Evolutionary conservation across 2,329 filamentous ascomycete genomes (phyloP), one percentile per base, ranked within the genome.

Genomic region (Colletotrichum sp.): DNA sequence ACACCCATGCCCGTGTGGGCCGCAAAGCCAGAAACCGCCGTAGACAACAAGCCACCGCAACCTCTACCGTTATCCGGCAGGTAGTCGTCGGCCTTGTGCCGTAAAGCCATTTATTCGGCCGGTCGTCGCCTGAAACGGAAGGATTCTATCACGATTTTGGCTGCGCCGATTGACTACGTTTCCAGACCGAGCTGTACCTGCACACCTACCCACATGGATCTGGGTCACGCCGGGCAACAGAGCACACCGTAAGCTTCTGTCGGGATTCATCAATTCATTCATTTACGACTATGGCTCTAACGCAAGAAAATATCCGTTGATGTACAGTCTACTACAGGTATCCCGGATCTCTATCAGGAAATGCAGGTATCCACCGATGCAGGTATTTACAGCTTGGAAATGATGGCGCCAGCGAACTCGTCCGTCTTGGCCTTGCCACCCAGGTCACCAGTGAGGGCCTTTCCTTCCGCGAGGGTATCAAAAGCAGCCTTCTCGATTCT

Each of bases 401-500:
- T 98, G 85, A 99, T 98, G 80, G 97, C 96, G 77, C 91, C 91
- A 75, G 97, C 95, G 87, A 98, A 99, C 90, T 99, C 95, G 88
- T 93, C 90, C 76, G 97, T 99, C 93, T 98, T 98, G 82, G 97
- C 92, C 90, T 96, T 98, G 85, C 97, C 97, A 82, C 97, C 97
- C 82, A 99, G 90, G 87, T 99, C 97, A 83, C 97, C 96, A 39
- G 97, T 99, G 86, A 99, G 93, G 78, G 92, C 90, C 94, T 98
- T 98, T 89, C 97, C 97, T 91, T 99, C 96, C 77, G 96, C 94
- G 80, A 99, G 92, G 77, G 96, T 98, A 86, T 95, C 95, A 87
- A 99, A 99, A 84, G 96, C 98, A 80, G 97, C 97, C 87, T 92
- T 94, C 91, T 99, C 95, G 84, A 99, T 99, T 86, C 93, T 93